Conservation (phyloP, 2,329 filamentous ascomycete genomes). For the Xylariales sp. region DNA sequence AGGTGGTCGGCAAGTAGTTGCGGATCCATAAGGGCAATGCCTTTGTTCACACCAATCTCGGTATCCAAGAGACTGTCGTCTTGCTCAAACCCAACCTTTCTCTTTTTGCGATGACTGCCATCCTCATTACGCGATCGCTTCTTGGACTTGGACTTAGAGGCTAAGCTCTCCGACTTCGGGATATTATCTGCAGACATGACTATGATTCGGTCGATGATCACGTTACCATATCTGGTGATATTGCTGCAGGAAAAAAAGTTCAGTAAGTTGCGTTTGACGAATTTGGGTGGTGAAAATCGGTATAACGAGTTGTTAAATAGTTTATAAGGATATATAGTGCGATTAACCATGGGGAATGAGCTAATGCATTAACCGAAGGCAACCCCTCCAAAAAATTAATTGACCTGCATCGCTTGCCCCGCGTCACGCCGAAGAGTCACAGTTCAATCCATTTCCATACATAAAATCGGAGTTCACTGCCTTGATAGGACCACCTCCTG, state of each 20-base stretch:
- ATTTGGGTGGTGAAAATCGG: too few relatives aligned
- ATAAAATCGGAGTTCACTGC: too few relatives aligned
- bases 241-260: too few relatives aligned
- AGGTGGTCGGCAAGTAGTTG: slow-evolving; percentile 81
- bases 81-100: slow-evolving; percentile 49
- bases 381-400: slow-evolving; percentile 6
- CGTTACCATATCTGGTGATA: too few relatives aligned
- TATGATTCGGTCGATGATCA: background rate
- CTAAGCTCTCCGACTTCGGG: slow-evolving; percentile 13
- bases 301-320: too few relatives aligned
- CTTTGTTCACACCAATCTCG: slow-evolving; percentile 72
- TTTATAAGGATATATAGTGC: too few relatives aligned
- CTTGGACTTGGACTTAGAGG: slow-evolving; percentile 31
- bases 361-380: slow-evolving; percentile 1
- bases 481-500: too few relatives aligned
- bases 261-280: too few relatives aligned
- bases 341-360: background rate
- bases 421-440: slow-evolving; percentile 4
- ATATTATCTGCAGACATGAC: slow-evolving; percentile 9
- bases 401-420: background rate
- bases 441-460: too few relatives aligned
- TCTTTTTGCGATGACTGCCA: slow-evolving; percentile 38
- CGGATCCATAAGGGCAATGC: slow-evolving; percentile 78
- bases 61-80: slow-evolving; percentile 58
- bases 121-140: slow-evolving; percentile 54